These are phyloP conservation scores for Vigna nakashimae DNA, from an alignment of 306 rosid genomes.

Conservation along the genomic window DNA sequence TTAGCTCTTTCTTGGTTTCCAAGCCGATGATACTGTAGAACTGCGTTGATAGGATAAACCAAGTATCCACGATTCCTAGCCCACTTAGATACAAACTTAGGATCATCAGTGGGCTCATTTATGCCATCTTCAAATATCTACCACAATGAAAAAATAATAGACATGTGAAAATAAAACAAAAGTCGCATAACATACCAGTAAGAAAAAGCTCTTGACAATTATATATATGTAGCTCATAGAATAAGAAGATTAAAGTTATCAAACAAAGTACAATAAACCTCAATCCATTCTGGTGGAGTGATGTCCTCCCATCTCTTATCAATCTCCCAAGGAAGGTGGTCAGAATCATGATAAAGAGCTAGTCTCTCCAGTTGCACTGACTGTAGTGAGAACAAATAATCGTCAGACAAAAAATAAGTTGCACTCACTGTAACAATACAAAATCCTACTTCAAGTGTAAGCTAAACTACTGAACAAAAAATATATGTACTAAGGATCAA, in stretches of 20 bases:
- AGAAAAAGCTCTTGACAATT: constrained; percentile 13
- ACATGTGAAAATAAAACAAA: constrained; percentile 30
- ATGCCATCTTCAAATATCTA: constrained; percentile 98
- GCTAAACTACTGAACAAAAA: constrained; percentile 13
- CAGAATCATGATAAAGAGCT: constrained; percentile 91
- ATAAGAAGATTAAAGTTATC: constrained; percentile 11
- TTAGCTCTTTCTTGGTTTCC: constrained; percentile 90
- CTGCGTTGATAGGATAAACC: constrained; percentile 92
- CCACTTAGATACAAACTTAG: constrained; percentile 69
- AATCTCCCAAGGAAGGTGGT: constrained; percentile 85
- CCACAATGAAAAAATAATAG: constrained; percentile 40
- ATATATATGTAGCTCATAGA: constrained; percentile 19
- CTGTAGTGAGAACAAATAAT: constrained; percentile 52
- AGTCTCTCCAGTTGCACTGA: constrained; percentile 95
- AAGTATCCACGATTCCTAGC: constrained; percentile 75
- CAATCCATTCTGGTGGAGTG: constrained; percentile 86
- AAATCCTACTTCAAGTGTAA: constrained; percentile 12
- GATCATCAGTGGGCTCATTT: constrained; percentile 65
- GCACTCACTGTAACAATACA: constrained; percentile 18
- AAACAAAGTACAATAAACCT: constrained; percentile 61
- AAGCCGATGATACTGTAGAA: constrained; percentile 88
- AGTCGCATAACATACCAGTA: constrained; percentile 2
- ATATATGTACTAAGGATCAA: constrained; percentile 7
- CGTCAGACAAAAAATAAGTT: constrained; percentile 37
- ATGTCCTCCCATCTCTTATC: constrained; percentile 90